A percentile compares a stretch with the other conserved stretches of the same genome.
Evolutionary conservation across 164 flowering plant genomes (phyloP).

Genomic region (Houttuynia cordata): DNA sequence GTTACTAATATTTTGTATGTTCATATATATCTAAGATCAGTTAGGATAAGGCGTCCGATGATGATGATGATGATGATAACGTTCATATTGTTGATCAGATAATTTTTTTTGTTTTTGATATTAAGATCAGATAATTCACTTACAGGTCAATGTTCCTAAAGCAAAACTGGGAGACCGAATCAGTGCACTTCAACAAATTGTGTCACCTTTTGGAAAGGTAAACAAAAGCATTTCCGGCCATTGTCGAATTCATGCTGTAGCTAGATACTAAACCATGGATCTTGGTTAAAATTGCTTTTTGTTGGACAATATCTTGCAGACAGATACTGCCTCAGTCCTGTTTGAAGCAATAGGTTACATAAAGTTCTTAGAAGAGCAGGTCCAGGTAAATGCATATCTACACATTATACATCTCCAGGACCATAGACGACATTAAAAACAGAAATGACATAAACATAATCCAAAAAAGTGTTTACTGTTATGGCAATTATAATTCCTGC

Average conservation of each 20-base stretch:
- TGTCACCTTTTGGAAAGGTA: conserved; percentile 78
- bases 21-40: no score
- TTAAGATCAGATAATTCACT: no score
- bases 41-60: no score
- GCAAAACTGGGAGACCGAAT: conserved; percentile 50
- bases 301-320: conserved; percentile 23
- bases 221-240: neutral
- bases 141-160: conserved; percentile 26
- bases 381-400: conserved; percentile 29
- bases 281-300: neutral
- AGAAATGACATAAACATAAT: no score
- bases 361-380: conserved; percentile 55
- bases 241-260: neutral
- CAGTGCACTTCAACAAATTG: conserved; percentile 71
- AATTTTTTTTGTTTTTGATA: no score
- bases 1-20: no score
- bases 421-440: no score
- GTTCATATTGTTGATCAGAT: no score
- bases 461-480: no score
- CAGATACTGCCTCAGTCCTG: conserved; percentile 68
- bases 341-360: conserved; percentile 53
- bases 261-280: neutral
- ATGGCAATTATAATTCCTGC: no score
- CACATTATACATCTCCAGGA: no score
- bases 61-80: no score